Evolutionary conservation across 2,329 filamentous ascomycete species (phyloP).

Genomic region (Aspergillus latus): DNA sequence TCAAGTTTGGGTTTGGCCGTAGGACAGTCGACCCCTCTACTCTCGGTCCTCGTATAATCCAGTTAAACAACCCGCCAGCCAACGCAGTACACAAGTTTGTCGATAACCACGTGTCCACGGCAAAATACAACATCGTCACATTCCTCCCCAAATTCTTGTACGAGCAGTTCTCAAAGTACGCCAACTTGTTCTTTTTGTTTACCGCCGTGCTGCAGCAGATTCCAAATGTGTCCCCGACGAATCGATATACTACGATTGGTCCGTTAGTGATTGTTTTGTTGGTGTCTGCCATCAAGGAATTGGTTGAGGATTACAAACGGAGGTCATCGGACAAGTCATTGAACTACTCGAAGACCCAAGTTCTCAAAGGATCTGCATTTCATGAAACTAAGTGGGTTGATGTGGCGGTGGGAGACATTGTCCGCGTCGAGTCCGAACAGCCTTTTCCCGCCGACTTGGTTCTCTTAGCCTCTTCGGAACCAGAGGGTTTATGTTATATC

Average conservation of each 20-base stretch:
- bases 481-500: constrained; percentile 96
- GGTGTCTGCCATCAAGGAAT: constrained; percentile 93
- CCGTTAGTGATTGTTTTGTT: constrained; percentile 86
- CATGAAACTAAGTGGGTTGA: constrained; percentile 91
- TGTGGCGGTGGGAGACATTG: constrained; percentile 85
- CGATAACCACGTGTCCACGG: constrained; percentile 95
- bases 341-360: constrained; percentile 81
- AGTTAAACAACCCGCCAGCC: constrained; percentile 93
- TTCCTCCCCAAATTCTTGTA: constrained; percentile 97
- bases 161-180: constrained; percentile 98
- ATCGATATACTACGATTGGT: constrained; percentile 92
- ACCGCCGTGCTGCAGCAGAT: constrained; percentile 94
- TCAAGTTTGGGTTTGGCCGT: constrained; percentile 90
- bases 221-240: constrained; percentile 89
- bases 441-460: constrained; percentile 94
- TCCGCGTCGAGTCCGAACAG: constrained; percentile 91
- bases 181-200: constrained; percentile 99
- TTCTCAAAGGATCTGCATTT: constrained; percentile 81
- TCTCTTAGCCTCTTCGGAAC: constrained; percentile 89
- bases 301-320: constrained; percentile 89
- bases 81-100: constrained; percentile 87
- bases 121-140: constrained; percentile 92
- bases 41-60: constrained; percentile 85
- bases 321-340: constrained; percentile 82
- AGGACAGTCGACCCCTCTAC: constrained; percentile 85